Evolutionary conservation across 371 early-diverging fungal genomes (phyloP), one percentile per base, ranked within the genome.

Genomic region (Rhizopus delemar): DNA sequence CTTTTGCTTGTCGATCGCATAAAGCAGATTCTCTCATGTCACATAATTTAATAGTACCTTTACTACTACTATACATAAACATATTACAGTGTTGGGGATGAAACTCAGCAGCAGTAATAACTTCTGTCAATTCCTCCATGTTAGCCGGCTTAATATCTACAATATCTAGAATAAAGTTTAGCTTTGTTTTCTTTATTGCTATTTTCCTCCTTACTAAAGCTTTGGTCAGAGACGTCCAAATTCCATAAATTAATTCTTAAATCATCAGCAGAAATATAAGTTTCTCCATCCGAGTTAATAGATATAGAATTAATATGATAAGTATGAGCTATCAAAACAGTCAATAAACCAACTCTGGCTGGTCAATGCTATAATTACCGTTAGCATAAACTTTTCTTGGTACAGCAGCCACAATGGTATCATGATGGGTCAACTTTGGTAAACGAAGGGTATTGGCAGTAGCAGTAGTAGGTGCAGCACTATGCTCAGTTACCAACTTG

Each of bases 131-230:
- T 65, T 99, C 99, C 70, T 98, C 98, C 95, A 97, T 96, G 71
- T 96, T 98, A 34, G 90, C 91, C 35, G 99, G 99, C 80, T 99
- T 99, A 64, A 99, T 96, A 79, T 99, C 99, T 53, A 99, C 97
- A 78, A 99, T 96, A 74, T 96, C 94, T 43, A 43, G 9, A 0
- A 7, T 39, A 12, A 39, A 39, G 12, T 12, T 36, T 36, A 8
- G 6, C 11, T 36, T 36, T 36, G 6, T 2, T 36, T 36, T 36
- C 11, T 22, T 22, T 22, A 22, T 22, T 22, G 22, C 22, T 22
- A 0, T 22, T 22, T 22, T 22, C 22, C 22, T 22, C 22, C 22
- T 62, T 60, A 78, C 78, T 78, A 75, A 95, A 95, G 60, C 91
- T 90, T 75, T 94, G 93, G 63, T 94, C 89, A 41, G 90, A 89